Evolutionary conservation across 768 basidiomycete species (phyloP).

Genomic region (Fomitopsis serialis): DNA sequence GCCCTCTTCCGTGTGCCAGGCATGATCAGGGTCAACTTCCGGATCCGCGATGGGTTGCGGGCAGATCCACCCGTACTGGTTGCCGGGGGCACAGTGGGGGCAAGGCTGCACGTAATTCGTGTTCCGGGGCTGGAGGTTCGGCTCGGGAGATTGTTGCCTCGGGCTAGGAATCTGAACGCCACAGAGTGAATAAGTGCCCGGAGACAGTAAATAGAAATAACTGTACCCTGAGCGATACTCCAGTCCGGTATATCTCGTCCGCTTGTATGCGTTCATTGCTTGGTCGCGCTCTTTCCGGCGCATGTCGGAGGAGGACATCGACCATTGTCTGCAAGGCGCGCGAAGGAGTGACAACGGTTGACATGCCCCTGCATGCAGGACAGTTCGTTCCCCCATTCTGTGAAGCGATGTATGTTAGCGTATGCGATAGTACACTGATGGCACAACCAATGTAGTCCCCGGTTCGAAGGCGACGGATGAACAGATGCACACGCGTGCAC

Average conservation of each 20-base stretch:
- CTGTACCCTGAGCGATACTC: constrained; percentile 57
- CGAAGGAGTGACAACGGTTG: constrained; percentile 65
- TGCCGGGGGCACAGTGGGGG: constrained; percentile 67
- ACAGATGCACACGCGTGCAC: background rate
- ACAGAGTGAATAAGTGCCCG: background rate
- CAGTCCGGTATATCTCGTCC: constrained; percentile 70
- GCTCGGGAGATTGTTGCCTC: constrained; percentile 71
- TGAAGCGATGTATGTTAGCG: constrained; percentile 12
- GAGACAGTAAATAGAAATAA: constrained; percentile 8
- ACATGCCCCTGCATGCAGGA: constrained; percentile 72
- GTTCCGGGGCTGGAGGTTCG: constrained; percentile 57
- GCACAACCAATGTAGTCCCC: background rate
- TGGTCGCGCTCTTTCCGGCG: constrained; percentile 62
- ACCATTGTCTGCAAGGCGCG: constrained; percentile 69
- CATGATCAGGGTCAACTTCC: constrained; percentile 56
- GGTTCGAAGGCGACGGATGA: constrained; percentile 2
- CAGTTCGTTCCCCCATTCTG: constrained; percentile 85
- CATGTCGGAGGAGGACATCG: constrained; percentile 65
- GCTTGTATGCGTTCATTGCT: constrained; percentile 74
- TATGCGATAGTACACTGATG: background rate
- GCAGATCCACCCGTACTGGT: constrained; percentile 75
- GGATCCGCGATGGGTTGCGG: constrained; percentile 79
- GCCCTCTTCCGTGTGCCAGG: constrained; percentile 77
- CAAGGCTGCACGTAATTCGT: constrained; percentile 71
- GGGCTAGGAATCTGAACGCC: constrained; percentile 65